These are phyloP conservation scores for Aspergillus sp. DNA, from an alignment of 2,329 filamentous ascomycete species.

Conservation along the genomic window DNA sequence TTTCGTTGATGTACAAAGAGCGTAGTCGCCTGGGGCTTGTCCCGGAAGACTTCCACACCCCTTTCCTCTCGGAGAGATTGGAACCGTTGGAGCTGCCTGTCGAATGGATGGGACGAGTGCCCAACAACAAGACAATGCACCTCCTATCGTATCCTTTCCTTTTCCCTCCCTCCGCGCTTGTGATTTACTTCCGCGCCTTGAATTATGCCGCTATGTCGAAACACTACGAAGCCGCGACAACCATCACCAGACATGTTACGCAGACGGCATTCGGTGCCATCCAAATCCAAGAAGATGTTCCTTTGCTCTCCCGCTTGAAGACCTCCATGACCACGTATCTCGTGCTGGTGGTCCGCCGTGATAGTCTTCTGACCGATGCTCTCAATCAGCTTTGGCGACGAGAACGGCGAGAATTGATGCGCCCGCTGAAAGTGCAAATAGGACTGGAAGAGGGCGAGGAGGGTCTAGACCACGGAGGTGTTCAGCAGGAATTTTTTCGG, in stretches of 20 bases:
- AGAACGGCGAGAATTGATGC: constrained; percentile 75
- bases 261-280: constrained; percentile 46
- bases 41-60: constrained; percentile 70
- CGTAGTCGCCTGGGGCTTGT: constrained; percentile 64
- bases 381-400: constrained; percentile 89
- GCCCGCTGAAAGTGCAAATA: constrained; percentile 84
- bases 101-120: constrained; percentile 64
- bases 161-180: constrained; percentile 69
- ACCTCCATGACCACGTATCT: constrained; percentile 70
- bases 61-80: constrained; percentile 73
- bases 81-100: constrained; percentile 73
- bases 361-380: constrained; percentile 68
- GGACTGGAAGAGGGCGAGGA: constrained; percentile 81
- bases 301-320: constrained; percentile 63
- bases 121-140: constrained; percentile 66
- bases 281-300: constrained; percentile 56
- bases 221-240: constrained; percentile 67
- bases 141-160: constrained; percentile 79
- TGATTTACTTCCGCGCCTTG: constrained; percentile 82
- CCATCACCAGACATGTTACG: constrained; percentile 45
- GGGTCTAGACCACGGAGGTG: constrained; percentile 89
- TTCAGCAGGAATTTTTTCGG: constrained; percentile 95
- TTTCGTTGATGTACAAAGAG: constrained; percentile 72
- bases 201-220: constrained; percentile 86
- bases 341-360: constrained; percentile 66